Evolutionary conservation across 306 rosid species (phyloP).

Genomic region (Notholithocarpus densiflorus): DNA sequence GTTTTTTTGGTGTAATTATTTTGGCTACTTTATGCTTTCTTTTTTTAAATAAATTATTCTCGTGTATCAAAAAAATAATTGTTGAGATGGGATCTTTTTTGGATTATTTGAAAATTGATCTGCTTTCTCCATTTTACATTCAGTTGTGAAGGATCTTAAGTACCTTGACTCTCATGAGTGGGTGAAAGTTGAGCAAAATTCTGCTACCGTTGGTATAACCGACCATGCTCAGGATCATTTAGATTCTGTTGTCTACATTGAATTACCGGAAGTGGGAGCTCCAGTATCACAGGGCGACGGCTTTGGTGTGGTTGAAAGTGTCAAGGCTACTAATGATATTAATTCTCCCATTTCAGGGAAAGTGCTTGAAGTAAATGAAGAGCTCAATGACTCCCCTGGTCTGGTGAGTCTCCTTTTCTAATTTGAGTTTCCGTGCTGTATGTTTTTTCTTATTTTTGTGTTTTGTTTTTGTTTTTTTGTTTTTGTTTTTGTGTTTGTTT

Average conservation of each 20-base stretch:
- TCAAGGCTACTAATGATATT: slow-evolving; percentile 89
- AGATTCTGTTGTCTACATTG: slow-evolving; percentile 91
- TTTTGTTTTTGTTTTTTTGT: too few species aligned
- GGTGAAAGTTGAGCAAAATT: slow-evolving; percentile 85
- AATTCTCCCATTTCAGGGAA: slow-evolving; percentile 87
- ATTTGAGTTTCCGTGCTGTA: background rate
- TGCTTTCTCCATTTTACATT: background rate
- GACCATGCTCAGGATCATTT: slow-evolving; percentile 97
- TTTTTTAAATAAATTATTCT: background rate
- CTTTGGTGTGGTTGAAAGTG: slow-evolving; percentile 95
- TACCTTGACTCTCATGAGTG: slow-evolving; percentile 86
- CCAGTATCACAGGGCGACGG: slow-evolving; percentile 55
- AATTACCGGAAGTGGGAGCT: slow-evolving; percentile 78
- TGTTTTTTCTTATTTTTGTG: background rate
- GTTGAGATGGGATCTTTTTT: background rate
- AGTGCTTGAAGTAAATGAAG: slow-evolving; percentile 65
- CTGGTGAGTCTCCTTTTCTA: slow-evolving; percentile 49
- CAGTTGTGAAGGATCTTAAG: slow-evolving; percentile 77
- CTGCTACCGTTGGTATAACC: slow-evolving; percentile 80
- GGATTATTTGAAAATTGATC: background rate
- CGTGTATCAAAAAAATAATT: background rate
- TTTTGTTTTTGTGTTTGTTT: too few species aligned
- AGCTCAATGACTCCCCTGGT: slow-evolving; percentile 74
- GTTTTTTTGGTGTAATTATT: too few species aligned
- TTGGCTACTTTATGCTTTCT: too few species aligned